Evolutionary conservation across 2,329 filamentous ascomycete genomes (phyloP).

Genomic region (Aspergillus aculeatus): DNA sequence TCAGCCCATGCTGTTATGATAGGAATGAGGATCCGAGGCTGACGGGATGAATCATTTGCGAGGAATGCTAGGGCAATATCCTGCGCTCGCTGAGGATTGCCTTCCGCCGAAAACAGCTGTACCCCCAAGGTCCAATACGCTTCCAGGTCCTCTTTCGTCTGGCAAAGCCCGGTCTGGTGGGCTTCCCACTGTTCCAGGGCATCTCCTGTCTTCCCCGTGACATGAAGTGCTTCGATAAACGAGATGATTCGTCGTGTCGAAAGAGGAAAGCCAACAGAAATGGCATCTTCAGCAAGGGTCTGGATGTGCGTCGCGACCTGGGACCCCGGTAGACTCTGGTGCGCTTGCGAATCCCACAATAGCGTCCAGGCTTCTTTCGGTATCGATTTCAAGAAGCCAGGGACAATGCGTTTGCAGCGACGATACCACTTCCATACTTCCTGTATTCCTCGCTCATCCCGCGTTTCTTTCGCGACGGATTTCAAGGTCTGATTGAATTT

Average conservation of each 20-base stretch:
- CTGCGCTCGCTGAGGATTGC: conserved; percentile 49
- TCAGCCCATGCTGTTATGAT: conserved; percentile 68
- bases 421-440: conserved; percentile 53
- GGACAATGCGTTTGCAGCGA: conserved; percentile 48
- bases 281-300: conserved; percentile 65
- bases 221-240: conserved; percentile 67
- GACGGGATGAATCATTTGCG: conserved; percentile 43
- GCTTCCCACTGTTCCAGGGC: conserved; percentile 66
- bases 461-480: conserved; percentile 27
- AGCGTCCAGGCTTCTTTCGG: conserved; percentile 61
- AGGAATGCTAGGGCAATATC: conserved; percentile 48
- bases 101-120: conserved; percentile 49
- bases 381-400: conserved; percentile 54
- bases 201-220: conserved; percentile 58
- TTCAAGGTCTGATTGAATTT: conserved; percentile 42
- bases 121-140: conserved; percentile 51
- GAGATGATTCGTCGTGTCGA: conserved; percentile 60
- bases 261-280: conserved; percentile 56
- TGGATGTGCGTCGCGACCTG: conserved; percentile 61
- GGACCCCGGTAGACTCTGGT: conserved; percentile 45
- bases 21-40: conserved; percentile 52
- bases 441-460: conserved; percentile 31
- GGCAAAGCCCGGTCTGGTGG: conserved; percentile 54
- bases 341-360: conserved; percentile 61
- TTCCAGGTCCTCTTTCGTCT: conserved; percentile 38